Conservation (phyloP, 805 yeast genomes). For the Metschnikowia koreensis region DNA sequence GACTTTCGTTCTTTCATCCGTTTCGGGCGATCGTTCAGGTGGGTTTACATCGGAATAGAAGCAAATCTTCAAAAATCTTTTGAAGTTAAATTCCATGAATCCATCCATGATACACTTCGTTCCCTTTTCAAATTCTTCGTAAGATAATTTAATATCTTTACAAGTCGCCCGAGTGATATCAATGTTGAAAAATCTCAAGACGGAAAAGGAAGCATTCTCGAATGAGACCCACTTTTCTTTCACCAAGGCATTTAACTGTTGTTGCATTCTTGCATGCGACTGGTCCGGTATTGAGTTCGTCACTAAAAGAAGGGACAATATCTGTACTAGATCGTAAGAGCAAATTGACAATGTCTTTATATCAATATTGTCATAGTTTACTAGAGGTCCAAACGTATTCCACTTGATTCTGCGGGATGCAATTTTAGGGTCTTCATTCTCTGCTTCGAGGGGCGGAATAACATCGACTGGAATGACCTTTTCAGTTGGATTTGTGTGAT, state of each 20-base stretch:
- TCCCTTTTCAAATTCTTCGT: constrained; percentile 4
- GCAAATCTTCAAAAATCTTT: constrained; percentile 27
- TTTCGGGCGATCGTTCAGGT: background rate
- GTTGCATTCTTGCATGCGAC: constrained; percentile 32
- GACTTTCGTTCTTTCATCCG: background rate
- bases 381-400: constrained; percentile 35
- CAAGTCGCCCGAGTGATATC: constrained; percentile 27
- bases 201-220: constrained; percentile 41
- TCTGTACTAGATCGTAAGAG: constrained; percentile 39
- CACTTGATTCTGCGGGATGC: constrained; percentile 23
- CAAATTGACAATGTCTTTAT: constrained; percentile 34
- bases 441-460: background rate
- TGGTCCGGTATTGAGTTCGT: constrained; percentile 34
- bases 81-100: constrained; percentile 19
- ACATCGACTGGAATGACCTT: constrained; percentile 1
- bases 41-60: constrained; percentile 21
- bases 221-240: constrained; percentile 40
- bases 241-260: constrained; percentile 22
- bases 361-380: constrained; percentile 45
- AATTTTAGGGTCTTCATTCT: constrained; percentile 6
- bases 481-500: constrained; percentile 16
- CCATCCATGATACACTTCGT: constrained; percentile 18
- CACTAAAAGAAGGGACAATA: constrained; percentile 51
- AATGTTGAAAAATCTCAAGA: constrained; percentile 51
- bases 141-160: constrained; percentile 1